phyloP scores from a whole-genome alignment of 768 basidiomycete genomes.

The Fibroporia radiculosa region DNA sequence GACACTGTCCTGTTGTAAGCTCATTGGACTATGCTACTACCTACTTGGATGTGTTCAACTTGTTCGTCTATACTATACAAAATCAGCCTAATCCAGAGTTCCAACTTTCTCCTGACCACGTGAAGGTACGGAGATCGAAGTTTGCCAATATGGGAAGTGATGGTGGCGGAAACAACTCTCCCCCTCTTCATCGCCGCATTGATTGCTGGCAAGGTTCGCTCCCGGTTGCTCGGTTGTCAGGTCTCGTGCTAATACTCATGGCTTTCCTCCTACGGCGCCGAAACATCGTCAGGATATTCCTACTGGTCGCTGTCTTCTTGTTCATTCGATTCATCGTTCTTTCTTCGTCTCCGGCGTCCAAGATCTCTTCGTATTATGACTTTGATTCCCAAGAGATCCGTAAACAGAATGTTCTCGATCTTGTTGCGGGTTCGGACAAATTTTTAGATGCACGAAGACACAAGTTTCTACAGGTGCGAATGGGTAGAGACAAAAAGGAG shows the following conservation, averaged over 20 bases:
- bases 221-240: background rate
- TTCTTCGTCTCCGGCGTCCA: slow-evolving; percentile 17
- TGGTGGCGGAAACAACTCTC: too few relatives aligned
- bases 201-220: background rate
- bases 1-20: too few relatives aligned
- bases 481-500: slow-evolving; percentile 77
- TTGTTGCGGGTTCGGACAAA: slow-evolving; percentile 61
- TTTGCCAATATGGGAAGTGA: too few relatives aligned
- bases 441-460: slow-evolving; percentile 84
- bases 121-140: too few relatives aligned
- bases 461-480: slow-evolving; percentile 79
- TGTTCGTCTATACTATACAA: too few relatives aligned
- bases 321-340: slow-evolving; percentile 33
- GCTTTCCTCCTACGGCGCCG: slow-evolving; percentile 40
- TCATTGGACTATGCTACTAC: too few relatives aligned
- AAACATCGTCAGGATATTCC: slow-evolving; percentile 36
- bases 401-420: slow-evolving; percentile 56
- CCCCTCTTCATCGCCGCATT: too few relatives aligned
- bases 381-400: slow-evolving; percentile 36
- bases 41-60: too few relatives aligned
- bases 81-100: too few relatives aligned
- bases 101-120: too few relatives aligned
- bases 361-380: slow-evolving; percentile 16
- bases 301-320: slow-evolving; percentile 28
- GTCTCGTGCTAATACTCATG: slow-evolving; percentile 23